Base-by-base conservation (phyloP, 345 rosid genomes). In the Cardamine chenopodiifolia region DNA sequence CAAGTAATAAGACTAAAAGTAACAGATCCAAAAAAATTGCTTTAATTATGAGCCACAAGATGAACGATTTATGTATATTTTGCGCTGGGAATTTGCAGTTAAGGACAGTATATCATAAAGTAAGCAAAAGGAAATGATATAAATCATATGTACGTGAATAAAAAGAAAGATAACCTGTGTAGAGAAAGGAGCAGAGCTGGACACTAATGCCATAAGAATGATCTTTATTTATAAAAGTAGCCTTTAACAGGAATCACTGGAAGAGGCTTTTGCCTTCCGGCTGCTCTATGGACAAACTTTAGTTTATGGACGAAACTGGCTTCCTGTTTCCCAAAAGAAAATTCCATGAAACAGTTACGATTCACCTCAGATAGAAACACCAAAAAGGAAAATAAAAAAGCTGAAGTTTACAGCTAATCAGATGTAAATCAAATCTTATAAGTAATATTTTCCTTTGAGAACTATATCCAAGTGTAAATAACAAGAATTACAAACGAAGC, bases 101-200 rank as follows among this genome's bases (percentile, higher is more conserved):
- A 54, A 37, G 20, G 70, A 54, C 47, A 61, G 35, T 39, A 54
- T 31, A 40, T 26, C 48, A 61, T 15, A 63, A 64, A 63, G 77
- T 40, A 63, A 44, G 19, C 32, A 20, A 72, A 63, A 72, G 17
- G 45, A 42, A 40, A 61, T 58, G 45, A 71, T 34, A 1, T 39
- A 50, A 72, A 62, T 17, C 62, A 62, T 14, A 40, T 20, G 53
- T 29, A 63, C 10, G 17, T 55, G 39, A 65, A 15, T 31, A 18
- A 57, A 70, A 70, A 42, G 56, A 70, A 17, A 70, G 56, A 29
- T 40, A 57, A 40, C 62, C 31, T 65, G 69, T 64, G 37, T 39
- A 39, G n/a, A 40, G 35, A 62, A 52, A 72, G 70, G 35, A 28
- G 70, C 42, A n/a, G 42, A 63, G 70, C 77, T 72, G 77, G 70